Percentiles rank a stretch among this genome's conserved stretches.
Evolutionary conservation across 768 basidiomycete species (phyloP).

Genomic region (Xerocomellus chrysenteron): DNA sequence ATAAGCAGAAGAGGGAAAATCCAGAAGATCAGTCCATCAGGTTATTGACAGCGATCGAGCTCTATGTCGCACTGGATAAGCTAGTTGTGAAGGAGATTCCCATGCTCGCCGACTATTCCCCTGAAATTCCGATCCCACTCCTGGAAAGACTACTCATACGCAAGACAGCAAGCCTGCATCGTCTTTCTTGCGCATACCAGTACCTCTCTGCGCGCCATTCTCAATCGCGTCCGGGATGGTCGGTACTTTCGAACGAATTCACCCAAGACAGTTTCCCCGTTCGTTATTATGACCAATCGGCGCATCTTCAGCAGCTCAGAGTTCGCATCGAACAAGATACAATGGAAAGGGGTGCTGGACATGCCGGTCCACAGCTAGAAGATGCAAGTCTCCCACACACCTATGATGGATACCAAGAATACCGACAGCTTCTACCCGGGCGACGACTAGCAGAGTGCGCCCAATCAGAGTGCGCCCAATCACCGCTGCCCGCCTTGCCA

Average conservation of each 20-base stretch:
- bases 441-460: not conserved
- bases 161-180: conserved; percentile 26
- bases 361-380: conserved; percentile 12
- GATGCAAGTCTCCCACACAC: not conserved
- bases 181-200: conserved; percentile 23
- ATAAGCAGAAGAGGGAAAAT: not conserved
- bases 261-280: conserved; percentile 29
- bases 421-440: not conserved
- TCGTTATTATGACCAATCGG: conserved; percentile 33
- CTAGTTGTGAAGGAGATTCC: conserved; percentile 20
- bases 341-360: not conserved
- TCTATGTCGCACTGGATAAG: conserved; percentile 36
- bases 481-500: conserved; percentile 42
- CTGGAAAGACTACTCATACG: conserved; percentile 28
- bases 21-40: conserved; percentile 40
- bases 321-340: conserved; percentile 28
- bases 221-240: conserved; percentile 13
- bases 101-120: conserved; percentile 31
- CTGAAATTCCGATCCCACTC: conserved; percentile 23
- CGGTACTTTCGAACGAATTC: conserved; percentile 32
- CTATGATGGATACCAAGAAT: not conserved
- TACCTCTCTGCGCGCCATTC: conserved; percentile 35
- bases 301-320: conserved; percentile 24
- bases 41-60: conserved; percentile 36
- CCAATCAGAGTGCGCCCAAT: conserved; percentile 20